These are phyloP conservation scores for Tricholomella constricta DNA, from an alignment of 768 basidiomycete genomes.

Conservation along the genomic window DNA sequence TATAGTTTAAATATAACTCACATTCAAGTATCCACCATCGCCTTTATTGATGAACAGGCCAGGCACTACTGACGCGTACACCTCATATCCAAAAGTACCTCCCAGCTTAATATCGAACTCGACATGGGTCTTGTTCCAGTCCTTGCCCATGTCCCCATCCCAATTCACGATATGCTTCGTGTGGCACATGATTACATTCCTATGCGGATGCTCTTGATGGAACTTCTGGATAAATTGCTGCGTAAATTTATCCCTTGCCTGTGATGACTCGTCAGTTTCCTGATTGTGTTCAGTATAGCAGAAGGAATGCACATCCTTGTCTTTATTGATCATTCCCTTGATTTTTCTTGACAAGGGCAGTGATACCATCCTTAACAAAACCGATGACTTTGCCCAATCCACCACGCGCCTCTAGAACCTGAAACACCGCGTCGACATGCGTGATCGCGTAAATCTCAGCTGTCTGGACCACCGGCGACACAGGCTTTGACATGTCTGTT, in stretches of 20 bases:
- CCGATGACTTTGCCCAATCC: too few relatives aligned
- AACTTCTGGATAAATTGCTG: background rate
- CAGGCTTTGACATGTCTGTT: too few relatives aligned
- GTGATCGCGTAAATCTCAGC: too few relatives aligned
- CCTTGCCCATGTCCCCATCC: background rate
- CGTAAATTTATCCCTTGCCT: background rate
- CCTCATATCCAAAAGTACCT: background rate
- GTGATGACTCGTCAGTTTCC: background rate
- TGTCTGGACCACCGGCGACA: too few relatives aligned
- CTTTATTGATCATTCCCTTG: background rate
- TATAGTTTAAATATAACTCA: background rate
- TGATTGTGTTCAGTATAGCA: background rate
- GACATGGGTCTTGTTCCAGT: background rate
- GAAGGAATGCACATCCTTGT: background rate
- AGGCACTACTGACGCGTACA: constrained; percentile 2
- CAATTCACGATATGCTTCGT: background rate
- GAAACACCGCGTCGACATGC: too few relatives aligned
- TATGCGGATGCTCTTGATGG: background rate
- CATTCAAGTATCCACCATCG: constrained; percentile 11
- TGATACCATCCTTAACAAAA: too few relatives aligned
- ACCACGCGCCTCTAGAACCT: too few relatives aligned
- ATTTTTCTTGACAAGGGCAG: too few relatives aligned
- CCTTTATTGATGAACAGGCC: constrained; percentile 4
- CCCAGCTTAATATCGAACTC: background rate
- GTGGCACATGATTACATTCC: background rate